A percentile compares a stretch with the other conserved stretches of the same genome.
phyloP scores from a whole-genome alignment of 2,329 filamentous ascomycete genomes.

The Pseudomassariella vexata region DNA sequence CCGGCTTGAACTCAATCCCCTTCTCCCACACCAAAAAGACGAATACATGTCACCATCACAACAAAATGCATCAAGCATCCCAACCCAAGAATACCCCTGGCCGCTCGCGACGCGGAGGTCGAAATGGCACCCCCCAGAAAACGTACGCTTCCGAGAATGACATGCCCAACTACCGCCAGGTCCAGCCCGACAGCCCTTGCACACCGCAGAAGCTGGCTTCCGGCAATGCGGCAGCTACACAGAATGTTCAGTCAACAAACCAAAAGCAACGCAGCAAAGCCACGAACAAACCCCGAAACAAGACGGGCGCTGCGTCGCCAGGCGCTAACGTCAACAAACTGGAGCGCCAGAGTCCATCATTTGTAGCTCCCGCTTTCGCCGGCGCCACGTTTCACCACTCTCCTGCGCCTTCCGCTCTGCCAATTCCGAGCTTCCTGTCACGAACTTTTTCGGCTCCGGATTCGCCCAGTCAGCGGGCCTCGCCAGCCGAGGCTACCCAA shows the following conservation, averaged over 20 bases:
- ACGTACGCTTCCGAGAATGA: conserved; percentile 58
- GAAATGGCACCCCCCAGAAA: conserved; percentile 37
- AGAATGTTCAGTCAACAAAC: conserved; percentile 21
- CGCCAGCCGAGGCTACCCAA: conserved; percentile 29
- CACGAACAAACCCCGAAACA: conserved; percentile 19
- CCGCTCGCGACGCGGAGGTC: conserved; percentile 34
- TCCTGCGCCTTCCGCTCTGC: conserved; percentile 3
- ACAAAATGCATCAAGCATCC: conserved; percentile 28
- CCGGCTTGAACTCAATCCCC: too few relatives aligned
- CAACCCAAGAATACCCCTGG: conserved; percentile 29
- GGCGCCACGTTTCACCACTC: conserved; percentile 77
- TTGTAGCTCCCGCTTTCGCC: conserved; percentile 63
- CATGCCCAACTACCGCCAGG: conserved; percentile 27
- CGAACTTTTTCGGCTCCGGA: conserved; percentile 60
- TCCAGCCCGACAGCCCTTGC: conserved; percentile 22
- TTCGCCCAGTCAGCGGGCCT: conserved; percentile 43
- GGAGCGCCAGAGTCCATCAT: conserved; percentile 38
- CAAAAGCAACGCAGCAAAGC: conserved; percentile 21
- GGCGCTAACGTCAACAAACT: conserved; percentile 28
- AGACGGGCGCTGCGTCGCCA: conserved; percentile 33
- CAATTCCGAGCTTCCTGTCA: conserved; percentile 36
- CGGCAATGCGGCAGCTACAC: conserved; percentile 26
- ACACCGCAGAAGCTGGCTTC: conserved; percentile 41
- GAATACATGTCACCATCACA: conserved; percentile 16
- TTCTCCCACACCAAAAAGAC: conserved; percentile 7